phyloP scores from a whole-genome alignment of 2,329 filamentous ascomycete genomes.

The Ascochyta pisi region DNA sequence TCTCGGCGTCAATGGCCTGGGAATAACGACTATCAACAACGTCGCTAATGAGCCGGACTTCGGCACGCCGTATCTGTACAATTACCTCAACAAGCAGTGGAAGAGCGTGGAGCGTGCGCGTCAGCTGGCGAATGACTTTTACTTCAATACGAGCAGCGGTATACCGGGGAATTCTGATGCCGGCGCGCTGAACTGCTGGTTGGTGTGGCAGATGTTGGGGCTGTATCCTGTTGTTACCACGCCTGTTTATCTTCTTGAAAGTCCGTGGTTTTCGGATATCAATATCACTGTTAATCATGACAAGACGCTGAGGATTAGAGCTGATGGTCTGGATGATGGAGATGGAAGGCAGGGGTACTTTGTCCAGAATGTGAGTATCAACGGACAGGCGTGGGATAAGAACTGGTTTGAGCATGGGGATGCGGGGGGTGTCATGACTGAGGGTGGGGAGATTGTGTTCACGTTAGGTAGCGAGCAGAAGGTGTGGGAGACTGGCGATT shows the following conservation, averaged over 20 bases:
- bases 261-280: conserved; percentile 54
- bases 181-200: conserved; percentile 59
- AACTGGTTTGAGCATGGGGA: conserved; percentile 65
- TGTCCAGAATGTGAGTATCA: conserved; percentile 62
- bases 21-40: conserved; percentile 48
- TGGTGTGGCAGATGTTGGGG: conserved; percentile 59
- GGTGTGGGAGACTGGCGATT: conserved; percentile 43
- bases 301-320: conserved; percentile 55
- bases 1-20: conserved; percentile 45
- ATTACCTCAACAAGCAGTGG: conserved; percentile 51
- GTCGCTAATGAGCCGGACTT: conserved; percentile 52
- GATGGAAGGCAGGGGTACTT: conserved; percentile 57
- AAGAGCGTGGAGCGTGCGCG: conserved; percentile 44
- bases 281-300: conserved; percentile 48
- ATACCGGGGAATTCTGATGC: conserved; percentile 57
- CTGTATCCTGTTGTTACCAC: conserved; percentile 58
- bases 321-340: conserved; percentile 49
- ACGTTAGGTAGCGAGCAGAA: conserved; percentile 34
- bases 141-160: conserved; percentile 49
- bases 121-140: conserved; percentile 51
- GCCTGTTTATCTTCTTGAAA: conserved; percentile 55
- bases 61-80: conserved; percentile 51
- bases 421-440: conserved; percentile 40
- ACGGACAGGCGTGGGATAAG: conserved; percentile 59
- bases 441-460: conserved; percentile 47